Evolutionary conservation across 768 basidiomycete genomes (phyloP), one percentile per base, ranked within the genome.

Genomic region (Trametes maxima): DNA sequence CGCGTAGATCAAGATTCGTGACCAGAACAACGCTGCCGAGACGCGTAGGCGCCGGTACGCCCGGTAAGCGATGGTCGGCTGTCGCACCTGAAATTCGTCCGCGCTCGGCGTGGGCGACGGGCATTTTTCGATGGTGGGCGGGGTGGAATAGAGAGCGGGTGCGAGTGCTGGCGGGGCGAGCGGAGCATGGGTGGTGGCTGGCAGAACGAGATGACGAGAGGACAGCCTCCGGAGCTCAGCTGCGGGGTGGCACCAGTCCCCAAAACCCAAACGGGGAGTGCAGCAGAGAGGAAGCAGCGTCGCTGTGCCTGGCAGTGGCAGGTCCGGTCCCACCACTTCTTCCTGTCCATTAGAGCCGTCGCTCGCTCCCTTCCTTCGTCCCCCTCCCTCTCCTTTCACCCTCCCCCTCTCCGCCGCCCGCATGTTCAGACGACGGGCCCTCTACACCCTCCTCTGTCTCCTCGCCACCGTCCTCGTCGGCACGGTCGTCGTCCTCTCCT

Each of bases 401-500:
- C 45, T 57, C 60, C 48, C 52, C 36, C 65, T 57, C 67, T 62
- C 61, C 55, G 25, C 60, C 33, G 48, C 65, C 67, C 61, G 62
- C 61, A 81, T 80, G 78, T 70, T 79, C 33, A 77, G 80, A 62
- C 73, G 77, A 70, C 78, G 81, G 67, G 68, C 77, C 1, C 71
- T 85, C 33, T 76, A 82, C 67, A 70, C 79, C 59, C 71, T 79
- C 19, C 78, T 88, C 52, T 71, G 79, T 67, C 63, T 88, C 60
- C 80, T 96, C 68, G 87, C 85, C 59, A 82, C 94, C 67, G 75
- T 95, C 77, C 87, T 98, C 59, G 68, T 91, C 21, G 94, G 94
- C 47, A 98, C 95, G 19, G 85, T 97, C 75, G 68, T 92, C 74
- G 94, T 98, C 60, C 87, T 98, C 72, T 92, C 92, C 10, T 94